phyloP scores from a whole-genome alignment of 2,329 filamentous ascomycete species.

The Apiospora kogelbergensis region DNA sequence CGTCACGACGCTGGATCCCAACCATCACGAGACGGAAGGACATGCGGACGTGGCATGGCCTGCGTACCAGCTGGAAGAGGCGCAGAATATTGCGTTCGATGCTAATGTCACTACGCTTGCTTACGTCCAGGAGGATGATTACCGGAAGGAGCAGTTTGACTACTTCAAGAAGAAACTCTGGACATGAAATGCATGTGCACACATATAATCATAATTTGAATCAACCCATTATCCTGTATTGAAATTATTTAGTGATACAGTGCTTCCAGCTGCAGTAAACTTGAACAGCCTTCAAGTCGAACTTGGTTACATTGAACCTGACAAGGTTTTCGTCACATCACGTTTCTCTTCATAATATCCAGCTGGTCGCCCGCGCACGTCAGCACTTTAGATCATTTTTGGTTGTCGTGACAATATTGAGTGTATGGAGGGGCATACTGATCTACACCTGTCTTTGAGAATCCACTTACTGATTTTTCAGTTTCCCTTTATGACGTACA shows the following conservation, averaged over 20 bases:
- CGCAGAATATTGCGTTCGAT: constrained; percentile 10
- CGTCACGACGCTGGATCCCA: constrained; percentile 46
- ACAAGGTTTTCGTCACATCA: background rate
- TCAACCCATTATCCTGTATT: background rate
- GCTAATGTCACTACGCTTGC: constrained; percentile 19
- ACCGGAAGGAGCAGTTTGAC: constrained; percentile 15
- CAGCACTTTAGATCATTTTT: background rate
- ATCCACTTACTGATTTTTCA: too few species aligned
- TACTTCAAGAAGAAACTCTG: constrained; percentile 7
- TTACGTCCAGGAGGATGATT: constrained; percentile 18
- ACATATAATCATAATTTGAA: background rate
- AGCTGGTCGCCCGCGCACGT: background rate
- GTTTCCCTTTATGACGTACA: background rate
- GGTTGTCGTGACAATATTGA: background rate
- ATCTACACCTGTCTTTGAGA: background rate
- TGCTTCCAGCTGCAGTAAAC: too few species aligned
- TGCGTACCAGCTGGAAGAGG: constrained; percentile 19
- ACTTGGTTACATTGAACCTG: background rate
- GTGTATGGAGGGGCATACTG: background rate
- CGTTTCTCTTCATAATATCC: too few species aligned
- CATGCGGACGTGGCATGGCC: background rate
- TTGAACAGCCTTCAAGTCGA: too few species aligned
- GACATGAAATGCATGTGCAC: background rate
- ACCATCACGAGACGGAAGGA: constrained; percentile 19
- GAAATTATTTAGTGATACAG: too few species aligned